A percentile compares a stretch with the other conserved stretches of the same genome.
Evolutionary conservation across 345 rosid species (phyloP).

Genomic region (Lepidium aucheri): DNA sequence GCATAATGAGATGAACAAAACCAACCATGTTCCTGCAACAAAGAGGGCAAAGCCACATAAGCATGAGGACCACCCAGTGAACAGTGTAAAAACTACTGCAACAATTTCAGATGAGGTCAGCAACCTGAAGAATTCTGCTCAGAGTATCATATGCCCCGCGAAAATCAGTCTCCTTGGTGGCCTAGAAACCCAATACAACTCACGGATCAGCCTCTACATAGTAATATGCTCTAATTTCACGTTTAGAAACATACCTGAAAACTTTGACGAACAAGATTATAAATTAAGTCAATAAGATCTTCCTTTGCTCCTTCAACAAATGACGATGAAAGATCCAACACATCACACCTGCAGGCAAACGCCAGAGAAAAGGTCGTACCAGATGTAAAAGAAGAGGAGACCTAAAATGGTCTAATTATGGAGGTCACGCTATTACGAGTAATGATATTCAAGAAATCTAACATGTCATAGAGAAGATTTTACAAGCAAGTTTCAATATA

Average conservation of each 20-base stretch:
- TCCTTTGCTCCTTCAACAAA: conserved; percentile 63
- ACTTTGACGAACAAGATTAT: conserved; percentile 46
- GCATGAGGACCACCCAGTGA: background rate
- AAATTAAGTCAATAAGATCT: conserved; percentile 63
- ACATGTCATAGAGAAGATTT: background rate
- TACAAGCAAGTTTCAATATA: background rate
- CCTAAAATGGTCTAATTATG: background rate
- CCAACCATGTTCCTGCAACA: conserved; percentile 66
- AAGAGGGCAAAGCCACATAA: conserved; percentile 16
- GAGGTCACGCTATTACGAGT: background rate
- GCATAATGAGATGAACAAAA: conserved; percentile 55
- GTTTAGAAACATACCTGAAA: conserved; percentile 41
- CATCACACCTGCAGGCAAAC: conserved; percentile 31
- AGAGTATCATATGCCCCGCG: conserved; percentile 60
- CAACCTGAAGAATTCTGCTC: conserved; percentile 67
- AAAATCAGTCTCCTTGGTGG: conserved; percentile 41
- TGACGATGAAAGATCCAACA: conserved; percentile 64
- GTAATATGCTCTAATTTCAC: background rate
- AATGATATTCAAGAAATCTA: background rate
- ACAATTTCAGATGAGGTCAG: conserved; percentile 12
- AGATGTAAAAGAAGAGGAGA: background rate
- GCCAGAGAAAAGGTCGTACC: background rate
- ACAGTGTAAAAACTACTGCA: background rate
- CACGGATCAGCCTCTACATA: conserved; percentile 11
- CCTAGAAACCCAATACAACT: conserved; percentile 34